Evolutionary conservation across 257 asterid genomes (phyloP), one percentile per base, ranked within the genome.

Genomic region (Cynanchum wilfordii): DNA sequence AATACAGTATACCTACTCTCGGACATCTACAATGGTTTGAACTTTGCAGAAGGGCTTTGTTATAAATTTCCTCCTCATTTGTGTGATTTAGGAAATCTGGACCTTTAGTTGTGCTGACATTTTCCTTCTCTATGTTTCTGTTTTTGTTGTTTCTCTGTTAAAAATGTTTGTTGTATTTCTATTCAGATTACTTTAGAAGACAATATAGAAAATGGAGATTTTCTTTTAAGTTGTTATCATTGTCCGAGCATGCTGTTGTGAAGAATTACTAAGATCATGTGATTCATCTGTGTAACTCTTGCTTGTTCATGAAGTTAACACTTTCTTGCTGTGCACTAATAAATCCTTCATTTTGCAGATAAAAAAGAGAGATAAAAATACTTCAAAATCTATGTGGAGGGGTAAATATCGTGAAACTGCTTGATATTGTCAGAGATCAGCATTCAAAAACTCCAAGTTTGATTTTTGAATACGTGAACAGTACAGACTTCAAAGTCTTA

Each of bases 371-470:
- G 77, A 77, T 77, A 57, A 71, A 65, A 52, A 77, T 77, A 71
- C 80, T 77, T 49, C 80, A 77, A 50, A 77, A 77, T 44, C 68
- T 77, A 2, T 77, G 80, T 30, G 80, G 80, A n/a, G 80, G 80
- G 13, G 65, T 76, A 55, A 77, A 77, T 77, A 38, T 77, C 11
- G 80, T 77, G 56, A 77, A 77, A 40, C 72, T 77, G 44, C 52
- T 71, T 44, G 77, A 77, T 45, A 77, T 77, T 52, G 76, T 71
- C 58, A 71, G 80, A 27, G 80, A 77, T 77, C 80, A 65, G 64
- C 56, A 77, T 38, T 77, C 80, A 6, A 77, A 77, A 71, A 77
- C 80, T 9, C 80, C 80, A 27, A 77, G 80, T 65, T 65, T 77
- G 64, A 71, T 77, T 42, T 77, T 77, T 71, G 80, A 77, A 56